A percentile compares a stretch with the other conserved stretches of the same genome.
Conservation (phyloP, 495 filamentous ascomycete species). For the Aspergillus baeticus region DNA sequence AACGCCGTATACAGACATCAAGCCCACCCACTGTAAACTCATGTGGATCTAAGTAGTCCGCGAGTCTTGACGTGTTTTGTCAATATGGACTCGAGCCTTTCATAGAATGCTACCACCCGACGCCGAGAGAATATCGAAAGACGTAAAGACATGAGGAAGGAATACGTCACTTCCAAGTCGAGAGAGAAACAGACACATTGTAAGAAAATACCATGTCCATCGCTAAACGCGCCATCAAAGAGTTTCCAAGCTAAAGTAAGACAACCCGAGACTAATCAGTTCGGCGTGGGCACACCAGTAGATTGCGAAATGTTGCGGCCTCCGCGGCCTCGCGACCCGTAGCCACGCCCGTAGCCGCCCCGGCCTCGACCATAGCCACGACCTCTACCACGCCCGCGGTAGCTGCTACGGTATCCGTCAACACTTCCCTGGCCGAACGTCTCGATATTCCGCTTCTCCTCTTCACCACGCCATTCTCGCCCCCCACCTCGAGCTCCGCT, state of each 20-base stretch:
- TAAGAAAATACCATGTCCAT: slow-evolving; percentile 27
- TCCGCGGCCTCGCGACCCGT: slow-evolving; percentile 37
- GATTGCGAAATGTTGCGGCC: slow-evolving; percentile 41
- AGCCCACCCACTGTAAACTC: slow-evolving; percentile 20
- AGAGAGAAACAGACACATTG: slow-evolving; percentile 12
- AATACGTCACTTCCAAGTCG: slow-evolving; percentile 17
- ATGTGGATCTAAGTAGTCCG: slow-evolving; percentile 18
- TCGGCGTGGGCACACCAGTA: slow-evolving; percentile 43
- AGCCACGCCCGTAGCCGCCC: slow-evolving; percentile 56
- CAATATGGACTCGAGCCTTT: slow-evolving; percentile 16
- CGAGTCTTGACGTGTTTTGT: slow-evolving; percentile 11
- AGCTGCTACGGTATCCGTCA: slow-evolving; percentile 78
- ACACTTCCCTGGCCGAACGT: slow-evolving; percentile 99
- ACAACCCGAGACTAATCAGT: slow-evolving; percentile 24
- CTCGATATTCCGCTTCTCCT: slow-evolving; percentile 93
- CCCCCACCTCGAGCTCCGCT: slow-evolving; percentile 66
- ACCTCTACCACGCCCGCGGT: slow-evolving; percentile 65
- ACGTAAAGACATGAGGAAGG: slow-evolving; percentile 19
- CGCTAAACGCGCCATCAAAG: slow-evolving; percentile 25
- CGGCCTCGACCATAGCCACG: slow-evolving; percentile 56
- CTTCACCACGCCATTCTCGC: slow-evolving; percentile 89
- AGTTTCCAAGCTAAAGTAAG: slow-evolving; percentile 16
- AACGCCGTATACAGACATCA: slow-evolving; percentile 26
- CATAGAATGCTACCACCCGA: slow-evolving; percentile 23
- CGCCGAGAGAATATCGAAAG: slow-evolving; percentile 22